Conservation (phyloP, 106 monocot species). For the Iris macrosiphon region DNA sequence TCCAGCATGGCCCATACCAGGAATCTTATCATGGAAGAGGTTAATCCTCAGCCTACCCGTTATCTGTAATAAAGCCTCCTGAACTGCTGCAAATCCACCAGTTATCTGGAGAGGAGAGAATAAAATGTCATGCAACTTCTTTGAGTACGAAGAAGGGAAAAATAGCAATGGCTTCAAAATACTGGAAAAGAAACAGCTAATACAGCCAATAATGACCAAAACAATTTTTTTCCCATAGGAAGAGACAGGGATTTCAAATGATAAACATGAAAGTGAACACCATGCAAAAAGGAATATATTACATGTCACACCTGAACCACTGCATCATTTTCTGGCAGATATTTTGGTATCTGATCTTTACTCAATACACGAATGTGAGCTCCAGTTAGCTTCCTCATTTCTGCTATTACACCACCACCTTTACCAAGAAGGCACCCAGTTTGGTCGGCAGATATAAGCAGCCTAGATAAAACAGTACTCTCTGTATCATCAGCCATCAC, state of each 20-base stretch:
- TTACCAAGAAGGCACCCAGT: constrained; percentile 91
- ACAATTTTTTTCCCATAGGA: background rate
- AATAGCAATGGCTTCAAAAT: too few relatives aligned
- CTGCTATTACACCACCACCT: constrained; percentile 77
- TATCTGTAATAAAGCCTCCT: constrained; percentile 85
- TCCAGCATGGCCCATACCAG: constrained; percentile 21
- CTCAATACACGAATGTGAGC: constrained; percentile 75
- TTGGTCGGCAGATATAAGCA: constrained; percentile 68
- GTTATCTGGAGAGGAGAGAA: constrained; percentile 35
- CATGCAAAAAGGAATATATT: background rate
- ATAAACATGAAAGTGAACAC: background rate
- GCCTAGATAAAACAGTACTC: constrained; percentile 30
- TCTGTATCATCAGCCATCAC: constrained; percentile 32
- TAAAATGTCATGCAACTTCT: background rate
- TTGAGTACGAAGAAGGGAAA: too few relatives aligned
- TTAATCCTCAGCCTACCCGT: constrained; percentile 67
- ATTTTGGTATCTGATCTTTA: constrained; percentile 57
- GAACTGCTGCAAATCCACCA: constrained; percentile 57
- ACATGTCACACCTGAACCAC: constrained; percentile 62
- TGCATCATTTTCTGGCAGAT: constrained; percentile 58
- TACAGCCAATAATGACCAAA: too few relatives aligned
- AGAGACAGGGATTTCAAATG: background rate
- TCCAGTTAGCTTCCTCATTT: constrained; percentile 86
- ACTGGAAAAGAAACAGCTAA: too few relatives aligned
- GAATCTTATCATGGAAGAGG: constrained; percentile 67